Conservation (phyloP, 805 yeast genomes). For the Sungouiella thailandica region DNA sequence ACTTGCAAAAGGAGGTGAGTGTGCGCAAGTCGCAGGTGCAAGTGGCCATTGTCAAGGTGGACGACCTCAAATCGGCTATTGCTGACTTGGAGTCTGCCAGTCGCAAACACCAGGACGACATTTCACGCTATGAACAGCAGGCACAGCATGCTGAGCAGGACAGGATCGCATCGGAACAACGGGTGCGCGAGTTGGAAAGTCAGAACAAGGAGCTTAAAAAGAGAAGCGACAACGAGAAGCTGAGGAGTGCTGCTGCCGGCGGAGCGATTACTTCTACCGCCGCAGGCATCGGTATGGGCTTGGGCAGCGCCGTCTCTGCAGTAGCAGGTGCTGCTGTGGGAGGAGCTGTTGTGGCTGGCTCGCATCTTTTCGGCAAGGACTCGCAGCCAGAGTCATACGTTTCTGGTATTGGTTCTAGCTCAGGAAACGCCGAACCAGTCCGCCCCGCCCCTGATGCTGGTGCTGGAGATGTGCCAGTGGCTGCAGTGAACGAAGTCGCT, state of each 20-base stretch:
- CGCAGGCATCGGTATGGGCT: too few species aligned
- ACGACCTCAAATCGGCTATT: constrained; percentile 30
- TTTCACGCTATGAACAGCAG: constrained; percentile 5
- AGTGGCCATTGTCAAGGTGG: constrained; percentile 48
- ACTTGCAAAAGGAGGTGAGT: constrained; percentile 56
- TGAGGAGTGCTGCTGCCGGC: too few species aligned
- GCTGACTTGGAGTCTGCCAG: constrained; percentile 22
- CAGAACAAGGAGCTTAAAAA: not conserved
- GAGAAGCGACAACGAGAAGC: too few species aligned
- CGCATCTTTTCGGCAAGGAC: not conserved
- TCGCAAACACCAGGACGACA: constrained; percentile 19
- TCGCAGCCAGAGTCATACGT: too few species aligned
- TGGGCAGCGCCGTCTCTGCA: constrained; percentile 13
- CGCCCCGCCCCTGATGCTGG: too few species aligned
- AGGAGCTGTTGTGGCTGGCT: constrained; percentile 13
- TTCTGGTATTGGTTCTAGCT: too few species aligned
- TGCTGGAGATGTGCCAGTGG: too few species aligned
- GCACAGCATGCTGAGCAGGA: constrained; percentile 7
- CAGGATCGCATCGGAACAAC: constrained; percentile 6
- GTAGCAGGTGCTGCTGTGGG: constrained; percentile 17
- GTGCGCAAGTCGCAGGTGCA: constrained; percentile 69
- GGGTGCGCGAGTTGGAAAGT: constrained; percentile 6
- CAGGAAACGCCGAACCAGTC: too few species aligned
- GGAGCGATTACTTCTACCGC: too few species aligned
- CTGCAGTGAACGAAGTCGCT: too few species aligned